Evolutionary conservation across 805 yeast species (phyloP), one percentile per base, ranked within the genome.

Genomic region (Wickerhamomyces chambardii): DNA sequence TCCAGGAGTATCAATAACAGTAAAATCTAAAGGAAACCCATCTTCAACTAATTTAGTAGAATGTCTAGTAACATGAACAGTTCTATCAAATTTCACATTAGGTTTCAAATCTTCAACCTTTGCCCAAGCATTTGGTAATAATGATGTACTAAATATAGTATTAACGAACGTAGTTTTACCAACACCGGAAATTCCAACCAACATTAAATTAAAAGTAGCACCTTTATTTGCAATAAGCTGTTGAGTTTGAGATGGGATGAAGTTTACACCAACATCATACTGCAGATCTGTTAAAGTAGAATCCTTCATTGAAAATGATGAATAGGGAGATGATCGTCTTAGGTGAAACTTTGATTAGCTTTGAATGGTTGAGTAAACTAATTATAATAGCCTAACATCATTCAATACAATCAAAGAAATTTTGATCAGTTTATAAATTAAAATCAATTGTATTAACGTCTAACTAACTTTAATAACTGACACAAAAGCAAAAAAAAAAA

Each of bases 161-260:
- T 89, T 84, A 46, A 86, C 63, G 43, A 87, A 84, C 2, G 90
- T 75, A 4, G 85, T 74, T 53, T 84, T 85, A 31, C 95, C 95
- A 35, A 84, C 66, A 4, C 96, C 96, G 34, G 82, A 67, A 56
- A 82, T 87, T 22, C 97, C 96, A 32, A 82, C 87, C 27, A 86
- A 75, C 83, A 87, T 75, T 37, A 89, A 50, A 31, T 94, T 85
- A 59, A 84, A 82, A 18, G 77, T 65, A 16, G 84, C 76, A 15
- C 95, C 95, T 37, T 66, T 65, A 41, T 66, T 71, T 33, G 70
- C 47, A 10, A 42, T 46, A 25, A 56, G 34, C 4, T 35, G 36
- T 35, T 54, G 53, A n/a, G 46, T 47, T 36, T 61, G 66, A 1
- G 19, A 9, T 14, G 59, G 59, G 8, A 62, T 43, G 1, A 35